phyloP scores from a whole-genome alignment of 768 basidiomycete species.

The Pholiota molesta region DNA sequence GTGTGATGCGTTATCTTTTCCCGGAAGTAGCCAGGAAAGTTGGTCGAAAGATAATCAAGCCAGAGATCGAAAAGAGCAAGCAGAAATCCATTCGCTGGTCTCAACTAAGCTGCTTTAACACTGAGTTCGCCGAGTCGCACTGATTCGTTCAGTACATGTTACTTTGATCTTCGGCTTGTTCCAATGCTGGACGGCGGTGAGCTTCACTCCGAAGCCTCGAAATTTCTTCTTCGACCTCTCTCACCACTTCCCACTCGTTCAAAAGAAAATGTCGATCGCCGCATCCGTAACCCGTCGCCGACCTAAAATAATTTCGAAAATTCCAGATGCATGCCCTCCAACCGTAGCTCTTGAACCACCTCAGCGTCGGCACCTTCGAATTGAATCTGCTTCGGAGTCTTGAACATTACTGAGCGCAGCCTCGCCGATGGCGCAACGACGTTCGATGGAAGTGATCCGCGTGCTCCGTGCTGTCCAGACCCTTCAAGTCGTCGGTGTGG shows the following conservation, averaged over 20 bases:
- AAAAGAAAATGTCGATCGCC: too few relatives aligned
- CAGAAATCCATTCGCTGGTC: slow-evolving; percentile 33
- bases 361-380: slow-evolving; percentile 13
- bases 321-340: slow-evolving; percentile 21
- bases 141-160: neutral
- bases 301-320: neutral
- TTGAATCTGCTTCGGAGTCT: slow-evolving; percentile 14
- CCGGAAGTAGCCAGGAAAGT: slow-evolving; percentile 45
- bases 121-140: neutral
- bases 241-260: too few relatives aligned
- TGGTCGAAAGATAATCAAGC: slow-evolving; percentile 54
- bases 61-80: slow-evolving; percentile 56
- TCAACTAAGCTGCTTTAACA: neutral
- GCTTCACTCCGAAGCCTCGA: too few relatives aligned
- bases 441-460: neutral
- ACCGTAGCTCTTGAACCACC: slow-evolving; percentile 7
- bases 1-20: neutral
- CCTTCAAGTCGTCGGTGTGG: too few relatives aligned
- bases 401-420: slow-evolving; percentile 16
- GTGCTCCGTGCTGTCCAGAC: neutral
- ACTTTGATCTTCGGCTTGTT: slow-evolving; percentile 12
- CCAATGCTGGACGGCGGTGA: neutral
- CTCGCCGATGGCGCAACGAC: neutral
- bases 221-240: too few relatives aligned
- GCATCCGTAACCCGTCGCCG: too few relatives aligned